Evolutionary conservation across 1,139 yeast species (phyloP), one percentile per base, ranked within the genome.

Genomic region (Candida dubliniensis): DNA sequence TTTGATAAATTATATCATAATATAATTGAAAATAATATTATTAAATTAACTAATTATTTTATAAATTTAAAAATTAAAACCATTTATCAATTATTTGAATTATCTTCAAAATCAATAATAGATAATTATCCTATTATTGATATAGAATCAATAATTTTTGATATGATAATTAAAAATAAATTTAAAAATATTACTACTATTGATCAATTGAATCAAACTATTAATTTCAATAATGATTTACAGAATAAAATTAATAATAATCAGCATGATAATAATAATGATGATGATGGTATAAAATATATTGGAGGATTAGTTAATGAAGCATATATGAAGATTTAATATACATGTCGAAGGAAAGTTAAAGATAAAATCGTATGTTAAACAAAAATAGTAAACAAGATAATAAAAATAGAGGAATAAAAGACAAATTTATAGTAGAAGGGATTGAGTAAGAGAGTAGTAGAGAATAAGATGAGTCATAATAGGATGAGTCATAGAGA

Each of bases 91-190:
- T 37, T 60, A 36, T 48, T 60, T 47, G 46, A 44, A 2, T 23
- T 47, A 6, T 11, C 15, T 2, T 13, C 23, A 18, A 18, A 3
- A 18, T 18, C 23, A 18, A 18, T 5, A 18, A 18, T 5, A 18
- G 5, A 18, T 18, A 18, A 18, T 5, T 18, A 4, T 3, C 23
- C 23, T 18, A 18, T 5, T 6, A 25, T 53, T 42, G 53, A 60
- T 41, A 34, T 59, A 40, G 67, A 68, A 51, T 55, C 48, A 31
- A 40, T 67, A 23, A 51, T 71, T 8, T 54, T 60, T 29, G 56
- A 56, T 23, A 71, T 73, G 77, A 69, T 73, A 36, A 55, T 61
- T 29, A 51, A 50, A 23, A 61, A 64, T 35, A 70, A 70, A 50
- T 55, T 71, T 12, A 69, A 71, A 2, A 34, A 47, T 4, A 57